phyloP scores from a whole-genome alignment of 148 eudicot species.

The Talinum fruticosum region DNA sequence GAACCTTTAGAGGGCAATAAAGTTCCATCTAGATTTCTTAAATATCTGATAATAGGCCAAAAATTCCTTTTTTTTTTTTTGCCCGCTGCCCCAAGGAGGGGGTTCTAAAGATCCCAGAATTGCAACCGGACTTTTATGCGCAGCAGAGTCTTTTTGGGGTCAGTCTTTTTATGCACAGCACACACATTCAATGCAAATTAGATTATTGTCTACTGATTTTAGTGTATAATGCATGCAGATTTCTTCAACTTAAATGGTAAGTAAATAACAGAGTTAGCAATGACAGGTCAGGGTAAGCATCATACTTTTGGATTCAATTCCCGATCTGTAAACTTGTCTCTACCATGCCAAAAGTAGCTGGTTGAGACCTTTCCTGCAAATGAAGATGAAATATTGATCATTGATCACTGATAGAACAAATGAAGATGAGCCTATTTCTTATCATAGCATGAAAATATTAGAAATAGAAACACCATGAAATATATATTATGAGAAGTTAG shows the following conservation, averaged over 20 bases:
- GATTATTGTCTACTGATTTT: too few species aligned
- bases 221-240: too few species aligned
- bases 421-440: background rate
- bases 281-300: background rate
- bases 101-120: too few species aligned
- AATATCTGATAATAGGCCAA: too few species aligned
- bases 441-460: background rate
- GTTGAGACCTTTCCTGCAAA: slow-evolving; percentile 58
- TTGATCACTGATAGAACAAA: background rate
- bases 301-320: slow-evolving; percentile 91
- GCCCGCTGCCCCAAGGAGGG: too few species aligned
- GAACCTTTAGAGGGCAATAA: background rate
- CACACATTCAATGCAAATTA: background rate
- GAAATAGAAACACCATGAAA: background rate
- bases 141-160: too few species aligned
- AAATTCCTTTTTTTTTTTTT: too few species aligned
- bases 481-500: too few species aligned
- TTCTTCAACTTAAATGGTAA: too few species aligned
- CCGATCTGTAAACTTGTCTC: slow-evolving; percentile 61
- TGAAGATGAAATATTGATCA: slow-evolving; percentile 15
- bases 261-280: slow-evolving; percentile 12
- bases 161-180: background rate
- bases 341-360: slow-evolving; percentile 96
- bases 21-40: background rate
- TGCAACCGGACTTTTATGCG: too few species aligned